A percentile compares a stretch with the other conserved stretches of the same genome.
Conservation (phyloP, 2,329 filamentous ascomycete species). For the Colletotrichum navitas region DNA sequence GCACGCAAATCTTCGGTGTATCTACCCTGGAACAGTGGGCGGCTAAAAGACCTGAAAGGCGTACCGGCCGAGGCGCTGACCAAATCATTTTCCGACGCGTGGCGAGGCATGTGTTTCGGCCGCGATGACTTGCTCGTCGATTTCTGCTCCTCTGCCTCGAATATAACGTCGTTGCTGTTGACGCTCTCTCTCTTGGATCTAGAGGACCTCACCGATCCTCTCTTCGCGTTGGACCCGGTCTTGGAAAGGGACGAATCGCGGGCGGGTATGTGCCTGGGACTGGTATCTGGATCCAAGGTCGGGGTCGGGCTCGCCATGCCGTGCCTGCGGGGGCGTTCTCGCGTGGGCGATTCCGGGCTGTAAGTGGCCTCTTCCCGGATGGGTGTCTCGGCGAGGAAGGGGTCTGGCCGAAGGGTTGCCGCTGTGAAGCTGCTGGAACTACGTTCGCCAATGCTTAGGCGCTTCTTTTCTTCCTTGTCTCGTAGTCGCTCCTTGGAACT, state of each 20-base stretch:
- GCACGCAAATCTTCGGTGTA: slow-evolving; percentile 31
- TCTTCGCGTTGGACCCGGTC: slow-evolving; percentile 64
- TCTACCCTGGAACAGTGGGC: slow-evolving; percentile 42
- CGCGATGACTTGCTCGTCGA: slow-evolving; percentile 38
- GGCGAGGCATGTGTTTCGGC: slow-evolving; percentile 46
- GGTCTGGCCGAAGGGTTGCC: slow-evolving; percentile 56
- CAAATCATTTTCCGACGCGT: slow-evolving; percentile 41
- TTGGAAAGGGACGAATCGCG: slow-evolving; percentile 78
- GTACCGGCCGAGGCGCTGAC: slow-evolving; percentile 46
- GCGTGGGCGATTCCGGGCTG: slow-evolving; percentile 47
- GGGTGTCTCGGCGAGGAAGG: slow-evolving; percentile 64
- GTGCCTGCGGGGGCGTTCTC: slow-evolving; percentile 39
- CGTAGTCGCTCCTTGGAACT: slow-evolving; percentile 76
- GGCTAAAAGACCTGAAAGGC: slow-evolving; percentile 29
- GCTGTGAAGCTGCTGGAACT: slow-evolving; percentile 57
- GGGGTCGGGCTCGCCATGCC: slow-evolving; percentile 45
- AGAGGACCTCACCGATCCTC: slow-evolving; percentile 64
- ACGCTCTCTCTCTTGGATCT: slow-evolving; percentile 64
- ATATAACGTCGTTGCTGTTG: slow-evolving; percentile 54
- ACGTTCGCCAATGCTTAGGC: slow-evolving; percentile 58
- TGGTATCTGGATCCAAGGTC: slow-evolving; percentile 52
- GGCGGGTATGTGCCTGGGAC: slow-evolving; percentile 70
- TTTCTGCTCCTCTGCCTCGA: slow-evolving; percentile 55
- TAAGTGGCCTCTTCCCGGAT: slow-evolving; percentile 67
- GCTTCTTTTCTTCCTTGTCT: slow-evolving; percentile 74